Conservation (phyloP, 2,329 filamentous ascomycete species). For the Fusarium papillatum region DNA sequence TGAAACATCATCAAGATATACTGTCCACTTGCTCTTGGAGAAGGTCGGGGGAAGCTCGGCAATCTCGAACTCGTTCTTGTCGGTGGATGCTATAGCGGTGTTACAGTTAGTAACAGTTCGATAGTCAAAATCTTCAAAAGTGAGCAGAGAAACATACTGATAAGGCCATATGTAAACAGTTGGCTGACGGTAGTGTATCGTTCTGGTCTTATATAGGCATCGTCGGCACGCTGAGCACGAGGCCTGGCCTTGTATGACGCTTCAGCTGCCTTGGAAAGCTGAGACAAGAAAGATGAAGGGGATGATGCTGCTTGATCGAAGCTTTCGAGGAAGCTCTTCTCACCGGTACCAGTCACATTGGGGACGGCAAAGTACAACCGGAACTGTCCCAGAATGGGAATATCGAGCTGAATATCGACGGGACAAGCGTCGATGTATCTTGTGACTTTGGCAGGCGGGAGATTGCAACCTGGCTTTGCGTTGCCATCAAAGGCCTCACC, state of each 20-base stretch:
- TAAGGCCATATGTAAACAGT: constrained; percentile 75
- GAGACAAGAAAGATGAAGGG: constrained; percentile 66
- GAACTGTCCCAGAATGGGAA: constrained; percentile 82
- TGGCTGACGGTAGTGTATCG: constrained; percentile 77
- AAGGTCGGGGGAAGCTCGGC: constrained; percentile 20
- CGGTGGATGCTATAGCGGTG: constrained; percentile 16
- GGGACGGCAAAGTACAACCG: constrained; percentile 78
- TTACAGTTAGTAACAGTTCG: background rate
- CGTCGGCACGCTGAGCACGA: constrained; percentile 67
- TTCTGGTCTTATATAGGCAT: constrained; percentile 75
- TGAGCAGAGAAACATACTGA: constrained; percentile 62
- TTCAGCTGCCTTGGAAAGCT: constrained; percentile 68
- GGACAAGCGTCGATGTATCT: constrained; percentile 83
- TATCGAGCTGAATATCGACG: constrained; percentile 81
- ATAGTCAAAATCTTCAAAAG: background rate
- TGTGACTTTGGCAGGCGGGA: constrained; percentile 77
- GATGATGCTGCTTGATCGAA: constrained; percentile 68
- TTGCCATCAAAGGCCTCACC: constrained; percentile 53
- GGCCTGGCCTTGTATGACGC: constrained; percentile 72
- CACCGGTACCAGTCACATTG: constrained; percentile 62
- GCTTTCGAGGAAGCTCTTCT: constrained; percentile 66
- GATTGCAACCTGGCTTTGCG: constrained; percentile 64
- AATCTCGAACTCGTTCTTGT: constrained; percentile 33
- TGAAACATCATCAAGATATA: constrained; percentile 30
- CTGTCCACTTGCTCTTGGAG: constrained; percentile 27